These are phyloP conservation scores for Aspergillus sp. DNA, from an alignment of 2,329 filamentous ascomycete species.

Conservation along the genomic window DNA sequence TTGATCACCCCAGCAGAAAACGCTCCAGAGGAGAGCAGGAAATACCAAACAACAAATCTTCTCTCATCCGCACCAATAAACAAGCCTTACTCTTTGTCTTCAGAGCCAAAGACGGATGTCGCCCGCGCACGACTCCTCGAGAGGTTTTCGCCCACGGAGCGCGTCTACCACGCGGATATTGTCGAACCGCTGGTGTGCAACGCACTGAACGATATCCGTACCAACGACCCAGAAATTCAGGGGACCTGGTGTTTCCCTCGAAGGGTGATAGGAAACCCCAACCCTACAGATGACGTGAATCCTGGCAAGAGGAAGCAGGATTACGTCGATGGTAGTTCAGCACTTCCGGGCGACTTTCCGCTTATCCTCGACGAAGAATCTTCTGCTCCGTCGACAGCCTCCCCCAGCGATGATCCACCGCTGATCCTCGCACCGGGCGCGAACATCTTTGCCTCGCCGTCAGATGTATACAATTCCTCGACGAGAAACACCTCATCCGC, in stretches of 20 bases:
- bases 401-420: slow-evolving; percentile 19
- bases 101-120: slow-evolving; percentile 50
- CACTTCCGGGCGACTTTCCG: not conserved
- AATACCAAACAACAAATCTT: slow-evolving; percentile 22
- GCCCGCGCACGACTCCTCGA: slow-evolving; percentile 41
- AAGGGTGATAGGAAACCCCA: slow-evolving; percentile 1
- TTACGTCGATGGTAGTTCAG: not conserved
- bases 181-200: slow-evolving; percentile 34
- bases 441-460: slow-evolving; percentile 28
- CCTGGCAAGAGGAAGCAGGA: not conserved
- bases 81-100: slow-evolving; percentile 46
- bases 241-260: slow-evolving; percentile 35
- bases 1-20: not conserved
- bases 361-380: not conserved
- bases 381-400: not conserved
- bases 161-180: slow-evolving; percentile 25
- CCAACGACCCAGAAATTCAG: slow-evolving; percentile 5
- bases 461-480: slow-evolving; percentile 19
- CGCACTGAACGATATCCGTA: slow-evolving; percentile 36
- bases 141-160: slow-evolving; percentile 32
- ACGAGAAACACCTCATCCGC: slow-evolving; percentile 31
- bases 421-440: slow-evolving; percentile 31
- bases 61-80: slow-evolving; percentile 47
- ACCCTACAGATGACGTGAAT: not conserved
- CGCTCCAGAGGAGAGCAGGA: not conserved